Conservation (phyloP, 2,329 filamentous ascomycete species). For the Trichophyton mentagrophytes region DNA sequence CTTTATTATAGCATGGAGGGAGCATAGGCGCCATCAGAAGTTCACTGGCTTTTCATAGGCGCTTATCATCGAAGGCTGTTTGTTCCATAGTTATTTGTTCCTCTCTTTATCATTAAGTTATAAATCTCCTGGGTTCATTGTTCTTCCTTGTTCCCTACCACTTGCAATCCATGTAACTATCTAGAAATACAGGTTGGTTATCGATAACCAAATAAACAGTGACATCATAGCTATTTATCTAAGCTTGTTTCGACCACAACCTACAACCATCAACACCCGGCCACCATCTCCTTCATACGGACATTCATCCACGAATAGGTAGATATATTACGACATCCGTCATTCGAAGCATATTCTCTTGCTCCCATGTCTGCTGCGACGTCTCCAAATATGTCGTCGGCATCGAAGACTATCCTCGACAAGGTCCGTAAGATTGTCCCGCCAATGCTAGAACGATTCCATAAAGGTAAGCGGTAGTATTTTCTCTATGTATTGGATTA, state of each 20-base stretch:
- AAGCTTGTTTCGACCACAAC: not conserved
- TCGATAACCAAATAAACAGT: not conserved
- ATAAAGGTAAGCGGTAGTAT: slow-evolving; percentile 57
- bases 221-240: not conserved
- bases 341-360: not conserved
- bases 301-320: not conserved
- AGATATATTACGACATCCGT: not conserved
- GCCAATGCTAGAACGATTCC: slow-evolving; percentile 87
- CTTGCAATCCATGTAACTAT: not conserved
- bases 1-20: slow-evolving; percentile 1
- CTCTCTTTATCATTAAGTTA: not conserved
- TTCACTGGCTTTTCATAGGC: slow-evolving; percentile 2
- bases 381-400: slow-evolving; percentile 43
- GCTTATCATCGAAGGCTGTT: not conserved
- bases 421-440: slow-evolving; percentile 85
- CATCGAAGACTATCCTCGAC: slow-evolving; percentile 60
- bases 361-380: not conserved
- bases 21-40: not conserved
- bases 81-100: not conserved
- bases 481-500: not conserved
- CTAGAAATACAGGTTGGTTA: not conserved
- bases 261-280: not conserved
- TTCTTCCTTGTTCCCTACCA: slow-evolving; percentile 1
- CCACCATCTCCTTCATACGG: not conserved
- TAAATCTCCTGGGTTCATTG: not conserved